These are phyloP conservation scores for Coemansia sp. DNA, from an alignment of 192 early-diverging fungal species.

Conservation along the genomic window DNA sequence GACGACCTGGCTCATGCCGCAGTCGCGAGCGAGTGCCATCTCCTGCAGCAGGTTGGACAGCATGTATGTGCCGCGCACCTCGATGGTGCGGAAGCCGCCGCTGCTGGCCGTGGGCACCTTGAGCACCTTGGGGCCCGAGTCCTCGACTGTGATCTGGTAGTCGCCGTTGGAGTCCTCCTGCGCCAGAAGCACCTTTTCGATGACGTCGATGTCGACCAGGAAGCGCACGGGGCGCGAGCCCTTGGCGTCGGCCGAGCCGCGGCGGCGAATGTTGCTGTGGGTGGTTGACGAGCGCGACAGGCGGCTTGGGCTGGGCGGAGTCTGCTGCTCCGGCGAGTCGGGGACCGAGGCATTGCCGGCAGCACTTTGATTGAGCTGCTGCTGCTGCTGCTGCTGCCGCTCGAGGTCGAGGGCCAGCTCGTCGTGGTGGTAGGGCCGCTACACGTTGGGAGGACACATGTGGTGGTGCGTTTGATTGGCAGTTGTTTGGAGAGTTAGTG, in stretches of 20 bases:
- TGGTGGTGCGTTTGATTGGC: too few relatives aligned
- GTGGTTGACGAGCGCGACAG: neutral
- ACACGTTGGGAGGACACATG: too few relatives aligned
- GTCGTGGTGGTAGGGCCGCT: too few relatives aligned
- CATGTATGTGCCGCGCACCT: conserved; percentile 93
- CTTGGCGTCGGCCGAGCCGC: conserved; percentile 63
- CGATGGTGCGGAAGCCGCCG: conserved; percentile 81
- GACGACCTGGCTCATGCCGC: conserved; percentile 81
- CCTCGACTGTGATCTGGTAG: conserved; percentile 91
- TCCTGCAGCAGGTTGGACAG: conserved; percentile 95
- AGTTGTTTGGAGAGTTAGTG: too few relatives aligned
- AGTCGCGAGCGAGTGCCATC: conserved; percentile 84
- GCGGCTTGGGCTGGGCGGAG: neutral
- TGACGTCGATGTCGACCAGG: conserved; percentile 81
- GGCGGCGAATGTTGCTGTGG: conserved; percentile 31
- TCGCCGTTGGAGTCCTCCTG: conserved; percentile 97
- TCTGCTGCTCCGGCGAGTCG: neutral
- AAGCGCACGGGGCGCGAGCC: conserved; percentile 64
- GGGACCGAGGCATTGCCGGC: neutral
- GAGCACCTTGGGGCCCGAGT: conserved; percentile 87
- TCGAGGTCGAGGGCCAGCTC: too few relatives aligned
- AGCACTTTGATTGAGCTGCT: neutral
- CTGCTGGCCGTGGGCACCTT: conserved; percentile 80
- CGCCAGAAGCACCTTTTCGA: conserved; percentile 70
- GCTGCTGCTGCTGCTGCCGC: too few relatives aligned